These are phyloP conservation scores for Pseudogymnoascus sp. DNA, from an alignment of 2,329 filamentous ascomycete genomes.

Conservation along the genomic window DNA sequence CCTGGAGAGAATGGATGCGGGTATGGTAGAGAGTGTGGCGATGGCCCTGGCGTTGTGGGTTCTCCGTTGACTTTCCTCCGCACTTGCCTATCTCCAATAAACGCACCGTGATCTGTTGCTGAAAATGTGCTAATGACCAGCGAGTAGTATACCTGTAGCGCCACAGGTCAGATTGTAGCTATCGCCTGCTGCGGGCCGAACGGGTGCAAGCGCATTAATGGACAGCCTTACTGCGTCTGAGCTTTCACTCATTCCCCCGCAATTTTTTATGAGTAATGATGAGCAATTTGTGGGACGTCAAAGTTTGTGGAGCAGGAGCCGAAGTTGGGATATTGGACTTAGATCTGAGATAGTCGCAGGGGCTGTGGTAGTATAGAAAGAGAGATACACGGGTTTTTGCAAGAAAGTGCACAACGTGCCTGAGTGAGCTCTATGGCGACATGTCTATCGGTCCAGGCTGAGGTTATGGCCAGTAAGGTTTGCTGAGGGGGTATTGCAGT, in stretches of 20 bases:
- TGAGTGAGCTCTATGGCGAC: too few species aligned
- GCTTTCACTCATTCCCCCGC: not conserved
- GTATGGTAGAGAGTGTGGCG: not conserved
- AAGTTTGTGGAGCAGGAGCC: not conserved
- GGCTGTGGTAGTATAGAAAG: too few species aligned
- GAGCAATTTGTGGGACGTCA: not conserved
- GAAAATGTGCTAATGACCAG: not conserved
- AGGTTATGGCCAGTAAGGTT: not conserved
- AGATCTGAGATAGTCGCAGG: too few species aligned
- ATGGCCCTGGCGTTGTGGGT: not conserved
- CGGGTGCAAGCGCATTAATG: not conserved
- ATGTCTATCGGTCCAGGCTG: too few species aligned
- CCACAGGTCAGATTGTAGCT: not conserved
- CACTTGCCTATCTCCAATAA: not conserved
- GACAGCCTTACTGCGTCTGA: not conserved
- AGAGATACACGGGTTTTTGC: too few species aligned
- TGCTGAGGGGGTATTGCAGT: not conserved
- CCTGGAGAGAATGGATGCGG: not conserved
- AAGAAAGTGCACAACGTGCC: too few species aligned
- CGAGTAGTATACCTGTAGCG: not conserved
- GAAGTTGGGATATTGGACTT: not conserved
- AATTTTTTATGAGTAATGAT: not conserved
- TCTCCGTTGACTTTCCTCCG: not conserved
- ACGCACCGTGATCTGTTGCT: not conserved
- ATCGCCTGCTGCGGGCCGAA: constrained; percentile 2